Evolutionary conservation across 2,329 filamentous ascomycete genomes (phyloP), one percentile per base, ranked within the genome.

Genomic region (Amauroascus niger): DNA sequence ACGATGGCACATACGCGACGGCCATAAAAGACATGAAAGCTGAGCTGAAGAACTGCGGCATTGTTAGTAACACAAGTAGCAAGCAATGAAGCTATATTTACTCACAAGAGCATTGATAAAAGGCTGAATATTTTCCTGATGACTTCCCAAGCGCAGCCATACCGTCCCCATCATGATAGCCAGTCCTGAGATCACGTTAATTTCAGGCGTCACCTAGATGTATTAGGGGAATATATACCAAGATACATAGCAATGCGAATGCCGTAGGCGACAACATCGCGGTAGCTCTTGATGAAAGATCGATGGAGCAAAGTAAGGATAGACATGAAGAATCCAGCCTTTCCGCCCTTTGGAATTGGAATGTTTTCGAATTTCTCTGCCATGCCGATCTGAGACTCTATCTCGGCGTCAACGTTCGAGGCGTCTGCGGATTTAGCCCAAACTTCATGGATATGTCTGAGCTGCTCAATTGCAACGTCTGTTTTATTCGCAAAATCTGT

Each of bases 121-220:
- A 0, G 87, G 82, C 62, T 88, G 84, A 60, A 95, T 91, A 55
- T 85, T 84, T 53, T 77, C 73, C 65, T 94, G 88, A 0, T 76
- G 72, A 0, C 83, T 76, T 3, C 77, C 71, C 2, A 95, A 75
- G 5, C 88, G 81, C 13, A 94, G 72, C 83, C 87, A 95, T 11
- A 94, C 86, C 0, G 88, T 94, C 4, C 88, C 88, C 84, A 91
- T 89, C 79, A 93, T 84, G 61, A 93, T 80, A 1, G 87, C 87
- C 14, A 94, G 75, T 0, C 81, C 80, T 68, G n/a, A 6, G 16
- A n/a, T 40, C 18, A 33, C 14, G 16, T 58, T 48, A 59, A 44
- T 22, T 52, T 40, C 53, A 49, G 26, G n/a, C 30, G 18, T 14
- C n/a, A 7, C 6, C 7, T 8, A 45, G 14, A 11, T 26, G 57